These are phyloP conservation scores for Verticillium nonalfalfae DNA, from an alignment of 2,329 filamentous ascomycete genomes.

Conservation along the genomic window DNA sequence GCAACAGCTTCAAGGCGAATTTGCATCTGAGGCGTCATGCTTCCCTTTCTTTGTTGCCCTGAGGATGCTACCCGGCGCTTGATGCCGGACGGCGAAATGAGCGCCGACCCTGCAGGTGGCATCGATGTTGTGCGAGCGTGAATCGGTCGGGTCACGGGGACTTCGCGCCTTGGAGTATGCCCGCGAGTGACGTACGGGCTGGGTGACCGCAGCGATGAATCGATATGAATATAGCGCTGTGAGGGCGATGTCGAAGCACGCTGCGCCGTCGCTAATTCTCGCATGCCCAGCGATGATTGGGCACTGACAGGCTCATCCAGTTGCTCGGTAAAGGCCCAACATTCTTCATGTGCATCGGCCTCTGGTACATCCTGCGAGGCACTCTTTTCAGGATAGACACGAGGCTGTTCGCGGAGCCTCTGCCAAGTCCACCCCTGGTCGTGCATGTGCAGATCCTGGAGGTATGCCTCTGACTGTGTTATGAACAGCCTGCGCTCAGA, in stretches of 20 bases:
- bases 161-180: constrained; percentile 33
- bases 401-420: constrained; percentile 55
- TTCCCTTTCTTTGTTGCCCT: constrained; percentile 15
- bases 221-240: constrained; percentile 28
- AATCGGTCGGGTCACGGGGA: constrained; percentile 36
- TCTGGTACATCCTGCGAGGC: constrained; percentile 42
- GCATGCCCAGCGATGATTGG: constrained; percentile 34
- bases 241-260: constrained; percentile 36
- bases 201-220: constrained; percentile 27
- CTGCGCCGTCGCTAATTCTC: constrained; percentile 25
- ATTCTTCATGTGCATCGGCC: constrained; percentile 56
- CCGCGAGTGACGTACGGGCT: constrained; percentile 27
- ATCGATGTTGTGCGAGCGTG: constrained; percentile 47
- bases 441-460: constrained; percentile 53
- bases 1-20: constrained; percentile 15
- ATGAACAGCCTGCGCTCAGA: constrained; percentile 64
- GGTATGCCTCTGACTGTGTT: constrained; percentile 68
- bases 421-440: constrained; percentile 65
- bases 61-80: constrained; percentile 42
- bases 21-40: constrained; percentile 4
- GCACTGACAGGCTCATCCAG: constrained; percentile 52
- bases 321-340: constrained; percentile 60
- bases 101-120: constrained; percentile 31
- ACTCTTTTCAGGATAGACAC: constrained; percentile 40
- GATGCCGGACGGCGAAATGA: constrained; percentile 30